Evolutionary conservation across 202 grass and related monocot species (phyloP), one percentile per base, ranked within the genome.

Genomic region (Schoenoplectus tabernaemontani): DNA sequence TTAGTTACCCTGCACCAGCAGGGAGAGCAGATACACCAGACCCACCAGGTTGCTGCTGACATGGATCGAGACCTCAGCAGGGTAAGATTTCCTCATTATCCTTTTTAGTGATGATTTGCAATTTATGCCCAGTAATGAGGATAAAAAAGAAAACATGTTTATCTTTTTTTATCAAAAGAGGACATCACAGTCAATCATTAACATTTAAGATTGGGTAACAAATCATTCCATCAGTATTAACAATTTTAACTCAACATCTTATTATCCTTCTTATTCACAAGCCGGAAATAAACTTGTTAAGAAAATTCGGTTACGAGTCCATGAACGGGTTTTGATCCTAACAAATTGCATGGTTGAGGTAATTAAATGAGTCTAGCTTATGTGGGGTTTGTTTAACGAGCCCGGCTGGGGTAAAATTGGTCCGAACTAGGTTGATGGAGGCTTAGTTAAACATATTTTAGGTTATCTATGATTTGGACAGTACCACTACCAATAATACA

Each of bases 41-140:
- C 88, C 8, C 90, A 92, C 78, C 78, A 96, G 43, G 82, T 79
- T 36, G 90, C 93, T 46, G 86, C 87, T 69, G 73, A 92, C 59
- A 88, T 96, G 53, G 93, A 96, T 43, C 93, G 90, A 57, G 90
- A 90, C 82, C 93, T 96, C 83, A 78, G 59, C 78, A 92, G 87
- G 88, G 91, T 96, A 88, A 83, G 72, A n/a, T n/a, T 15, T 82
- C 86, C 67, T 42, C 17, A 57, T 17, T 51, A n/a, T 53, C 17
- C 24, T 10, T 9, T 33, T 78, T 71, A 30, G 0, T 48, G 67
- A 12, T 44, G 66, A 46, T 30, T 48, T 56, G 3, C 17, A 33
- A 34, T 54, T 36, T 36, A 11, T 36, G 47, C 28, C 0, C 12
- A 10, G 7, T 54, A 67, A 41, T 33, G 26, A 62, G 24, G 19